These are phyloP conservation scores for Penicillium oxalicum DNA, from an alignment of 2,329 filamentous ascomycete genomes.

Conservation along the genomic window DNA sequence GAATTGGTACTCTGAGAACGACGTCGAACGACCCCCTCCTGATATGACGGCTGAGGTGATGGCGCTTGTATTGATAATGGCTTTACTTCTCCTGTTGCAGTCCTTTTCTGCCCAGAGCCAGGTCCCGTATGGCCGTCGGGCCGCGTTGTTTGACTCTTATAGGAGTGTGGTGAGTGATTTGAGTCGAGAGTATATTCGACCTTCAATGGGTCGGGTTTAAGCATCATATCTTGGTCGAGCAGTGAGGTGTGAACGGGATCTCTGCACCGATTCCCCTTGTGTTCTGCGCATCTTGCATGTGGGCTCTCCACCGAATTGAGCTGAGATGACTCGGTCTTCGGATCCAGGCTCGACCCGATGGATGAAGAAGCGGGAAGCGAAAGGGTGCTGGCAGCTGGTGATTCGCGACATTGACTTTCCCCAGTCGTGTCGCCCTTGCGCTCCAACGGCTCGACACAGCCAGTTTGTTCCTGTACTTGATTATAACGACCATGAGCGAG, in stretches of 20 bases:
- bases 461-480: constrained; percentile 3
- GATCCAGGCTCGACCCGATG: not conserved
- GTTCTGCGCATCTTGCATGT: constrained; percentile 5
- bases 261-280: constrained; percentile 2
- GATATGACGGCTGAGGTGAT: constrained; percentile 25
- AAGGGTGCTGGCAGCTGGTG: constrained; percentile 14
- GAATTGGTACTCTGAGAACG: constrained; percentile 69
- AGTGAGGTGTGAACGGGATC: constrained; percentile 5
- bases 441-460: constrained; percentile 18
- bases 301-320: constrained; percentile 6
- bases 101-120: constrained; percentile 59
- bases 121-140: constrained; percentile 7
- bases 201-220: constrained; percentile 9
- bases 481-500: constrained; percentile 11
- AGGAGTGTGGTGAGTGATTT: constrained; percentile 9
- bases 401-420: constrained; percentile 14
- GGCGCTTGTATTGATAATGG: constrained; percentile 23
- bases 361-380: constrained; percentile 12
- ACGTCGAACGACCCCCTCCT: constrained; percentile 33
- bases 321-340: constrained; percentile 8
- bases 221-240: constrained; percentile 7
- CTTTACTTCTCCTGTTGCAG: constrained; percentile 69
- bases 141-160: constrained; percentile 2
- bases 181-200: constrained; percentile 12
- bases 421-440: constrained; percentile 18